phyloP scores from a whole-genome alignment of 2,329 filamentous ascomycete species.

The Hymenoscyphus occultus region DNA sequence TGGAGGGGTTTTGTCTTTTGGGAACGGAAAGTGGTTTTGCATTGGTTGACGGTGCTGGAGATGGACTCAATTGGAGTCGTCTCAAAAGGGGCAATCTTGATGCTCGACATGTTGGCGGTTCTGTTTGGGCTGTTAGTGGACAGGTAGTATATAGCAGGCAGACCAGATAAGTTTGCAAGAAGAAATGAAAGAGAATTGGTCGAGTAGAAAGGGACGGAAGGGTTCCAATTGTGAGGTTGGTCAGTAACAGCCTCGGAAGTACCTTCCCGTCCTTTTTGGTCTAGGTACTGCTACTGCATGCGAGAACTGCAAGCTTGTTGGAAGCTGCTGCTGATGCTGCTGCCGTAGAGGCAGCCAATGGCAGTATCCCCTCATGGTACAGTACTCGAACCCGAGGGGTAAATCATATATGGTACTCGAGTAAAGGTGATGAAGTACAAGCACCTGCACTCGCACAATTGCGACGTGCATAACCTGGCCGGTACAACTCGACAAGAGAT shows the following conservation, averaged over 20 bases:
- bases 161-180: neutral
- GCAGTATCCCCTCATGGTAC: neutral
- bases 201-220: neutral
- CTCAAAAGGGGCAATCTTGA: slow-evolving; percentile 45
- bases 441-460: neutral
- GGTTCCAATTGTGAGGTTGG: neutral
- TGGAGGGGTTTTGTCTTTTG: slow-evolving; percentile 80
- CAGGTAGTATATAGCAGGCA: neutral
- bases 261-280: neutral
- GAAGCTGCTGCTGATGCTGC: too few species aligned
- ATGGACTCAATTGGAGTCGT: slow-evolving; percentile 67
- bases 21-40: slow-evolving; percentile 69
- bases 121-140: neutral
- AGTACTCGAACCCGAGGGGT: neutral
- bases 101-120: slow-evolving; percentile 20
- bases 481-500: neutral
- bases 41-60: slow-evolving; percentile 53
- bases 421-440: too few species aligned
- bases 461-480: neutral
- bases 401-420: neutral
- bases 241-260: neutral
- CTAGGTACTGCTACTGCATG: too few species aligned
- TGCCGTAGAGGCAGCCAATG: neutral
- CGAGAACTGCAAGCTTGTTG: too few species aligned
- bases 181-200: neutral